A percentile compares a stretch with the other conserved stretches of the same genome.
These are phyloP conservation scores for Jatropha curcas DNA, from an alignment of 345 rosid species.

Conservation along the genomic window DNA sequence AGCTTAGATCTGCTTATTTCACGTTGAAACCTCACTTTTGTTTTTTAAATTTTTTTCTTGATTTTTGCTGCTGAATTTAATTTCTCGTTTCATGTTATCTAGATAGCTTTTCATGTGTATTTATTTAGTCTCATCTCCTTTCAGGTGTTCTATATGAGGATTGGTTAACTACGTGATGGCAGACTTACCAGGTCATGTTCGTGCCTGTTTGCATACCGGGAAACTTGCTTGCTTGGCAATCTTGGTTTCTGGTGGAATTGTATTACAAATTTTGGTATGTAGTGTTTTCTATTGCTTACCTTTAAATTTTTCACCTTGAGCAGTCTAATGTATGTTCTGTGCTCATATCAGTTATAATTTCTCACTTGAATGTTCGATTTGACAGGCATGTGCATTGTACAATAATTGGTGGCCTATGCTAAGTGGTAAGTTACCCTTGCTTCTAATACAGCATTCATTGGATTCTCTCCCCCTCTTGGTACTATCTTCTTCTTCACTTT, in stretches of 20 bases:
- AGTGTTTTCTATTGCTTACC: neutral
- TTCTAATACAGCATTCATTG: neutral
- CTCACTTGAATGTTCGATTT: constrained; percentile 23
- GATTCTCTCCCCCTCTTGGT: neutral
- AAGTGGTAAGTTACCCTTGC: constrained; percentile 46
- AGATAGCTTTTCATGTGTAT: neutral
- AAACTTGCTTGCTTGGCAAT: constrained; percentile 83
- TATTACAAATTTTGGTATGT: constrained; percentile 85
- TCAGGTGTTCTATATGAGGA: constrained; percentile 35
- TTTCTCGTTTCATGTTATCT: neutral
- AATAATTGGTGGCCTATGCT: constrained; percentile 99
- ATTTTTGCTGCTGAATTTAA: neutral
- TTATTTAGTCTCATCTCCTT: constrained; percentile 17
- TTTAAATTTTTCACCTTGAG: constrained; percentile 2
- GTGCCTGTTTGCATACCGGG: constrained; percentile 75
- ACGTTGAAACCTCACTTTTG: neutral
- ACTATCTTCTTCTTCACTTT: neutral
- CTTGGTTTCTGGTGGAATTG: constrained; percentile 82
- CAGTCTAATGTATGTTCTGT: neutral
- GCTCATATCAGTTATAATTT: neutral
- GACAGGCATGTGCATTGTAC: constrained; percentile 91
- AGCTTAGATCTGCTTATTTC: neutral
- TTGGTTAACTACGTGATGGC: constrained; percentile 51
- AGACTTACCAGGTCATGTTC: constrained; percentile 72
- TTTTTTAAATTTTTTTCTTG: too few relatives aligned